Percentiles rank a stretch among this genome's conserved stretches.
phyloP scores from a whole-genome alignment of 1,284 basidiomycete genomes.

The Trametes pubescens region DNA sequence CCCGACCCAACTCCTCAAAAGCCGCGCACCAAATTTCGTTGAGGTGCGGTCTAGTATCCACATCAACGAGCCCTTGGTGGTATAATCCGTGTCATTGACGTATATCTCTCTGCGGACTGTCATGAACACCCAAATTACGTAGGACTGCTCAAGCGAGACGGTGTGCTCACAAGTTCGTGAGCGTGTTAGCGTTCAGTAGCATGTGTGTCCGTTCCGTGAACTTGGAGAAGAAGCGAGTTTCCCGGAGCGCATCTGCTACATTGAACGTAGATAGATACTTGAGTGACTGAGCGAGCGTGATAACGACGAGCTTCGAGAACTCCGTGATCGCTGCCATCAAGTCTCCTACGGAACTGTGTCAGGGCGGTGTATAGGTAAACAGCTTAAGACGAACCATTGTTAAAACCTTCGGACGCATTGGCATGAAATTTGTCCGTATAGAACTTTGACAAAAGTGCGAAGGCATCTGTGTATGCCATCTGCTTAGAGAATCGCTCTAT shows the following conservation, averaged over 20 bases:
- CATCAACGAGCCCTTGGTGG: conserved; percentile 80
- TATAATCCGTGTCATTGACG: conserved; percentile 85
- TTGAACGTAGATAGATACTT: conserved; percentile 81
- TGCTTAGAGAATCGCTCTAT: conserved; percentile 69
- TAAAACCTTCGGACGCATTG: conserved; percentile 56
- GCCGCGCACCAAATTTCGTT: conserved; percentile 88
- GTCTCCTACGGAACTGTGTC: conserved; percentile 33
- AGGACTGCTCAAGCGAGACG: background rate
- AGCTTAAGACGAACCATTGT: conserved; percentile 49
- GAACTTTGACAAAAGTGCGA: conserved; percentile 75
- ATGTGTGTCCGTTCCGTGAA: conserved; percentile 87
- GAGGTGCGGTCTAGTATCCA: conserved; percentile 89
- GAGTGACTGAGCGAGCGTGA: conserved; percentile 83
- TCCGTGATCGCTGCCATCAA: conserved; percentile 72
- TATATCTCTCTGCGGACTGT: conserved; percentile 75
- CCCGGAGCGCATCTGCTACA: conserved; percentile 78
- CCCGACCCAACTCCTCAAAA: conserved; percentile 89
- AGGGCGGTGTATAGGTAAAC: background rate
- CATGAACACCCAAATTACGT: background rate
- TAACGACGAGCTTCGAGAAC: conserved; percentile 77
- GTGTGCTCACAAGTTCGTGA: conserved; percentile 75
- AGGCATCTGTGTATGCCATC: conserved; percentile 77
- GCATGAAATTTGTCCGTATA: conserved; percentile 64
- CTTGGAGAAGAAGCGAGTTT: conserved; percentile 79
- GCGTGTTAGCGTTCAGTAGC: conserved; percentile 89